Percentiles rank a stretch among this genome's conserved stretches.
Conservation (phyloP, 2,329 filamentous ascomycete genomes). For the Fusarium concolor region DNA sequence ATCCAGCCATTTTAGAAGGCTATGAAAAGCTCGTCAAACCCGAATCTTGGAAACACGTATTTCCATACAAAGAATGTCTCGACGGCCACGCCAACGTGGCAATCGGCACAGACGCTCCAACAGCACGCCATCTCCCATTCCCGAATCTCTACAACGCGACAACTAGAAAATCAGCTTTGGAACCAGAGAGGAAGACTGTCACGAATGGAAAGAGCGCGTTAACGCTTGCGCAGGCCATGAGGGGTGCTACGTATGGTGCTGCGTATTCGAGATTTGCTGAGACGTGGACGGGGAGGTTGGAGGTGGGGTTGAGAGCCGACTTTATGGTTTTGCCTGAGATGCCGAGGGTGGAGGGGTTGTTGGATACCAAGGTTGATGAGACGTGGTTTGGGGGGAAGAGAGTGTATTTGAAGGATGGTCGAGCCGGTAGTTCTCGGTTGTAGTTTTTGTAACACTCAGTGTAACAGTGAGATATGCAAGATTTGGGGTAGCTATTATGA, state of each 20-base stretch:
- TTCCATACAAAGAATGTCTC: conserved; percentile 72
- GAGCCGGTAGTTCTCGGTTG: neutral
- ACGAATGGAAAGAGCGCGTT: conserved; percentile 67
- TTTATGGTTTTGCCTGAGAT: conserved; percentile 55
- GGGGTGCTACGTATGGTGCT: conserved; percentile 65
- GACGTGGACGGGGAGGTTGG: conserved; percentile 62
- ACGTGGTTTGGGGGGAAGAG: conserved; percentile 26
- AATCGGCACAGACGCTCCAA: conserved; percentile 70
- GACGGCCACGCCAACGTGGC: conserved; percentile 66
- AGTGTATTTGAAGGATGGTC: neutral
- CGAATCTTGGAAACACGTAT: conserved; percentile 66
- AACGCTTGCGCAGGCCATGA: conserved; percentile 64
- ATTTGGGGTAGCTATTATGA: neutral
- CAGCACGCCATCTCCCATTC: conserved; percentile 66
- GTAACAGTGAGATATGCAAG: no score
- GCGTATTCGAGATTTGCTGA: conserved; percentile 71
- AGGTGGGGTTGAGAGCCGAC: conserved; percentile 66
- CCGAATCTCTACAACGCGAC: conserved; percentile 70
- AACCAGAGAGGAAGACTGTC: conserved; percentile 55
- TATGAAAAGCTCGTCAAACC: conserved; percentile 69
- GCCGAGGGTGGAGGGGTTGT: neutral
- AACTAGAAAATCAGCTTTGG: conserved; percentile 65
- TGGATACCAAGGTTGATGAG: conserved; percentile 25
- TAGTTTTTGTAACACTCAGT: no score
- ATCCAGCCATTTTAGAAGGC: conserved; percentile 70